phyloP scores from a whole-genome alignment of 805 yeast species.

The Suhomyces faveliae region DNA sequence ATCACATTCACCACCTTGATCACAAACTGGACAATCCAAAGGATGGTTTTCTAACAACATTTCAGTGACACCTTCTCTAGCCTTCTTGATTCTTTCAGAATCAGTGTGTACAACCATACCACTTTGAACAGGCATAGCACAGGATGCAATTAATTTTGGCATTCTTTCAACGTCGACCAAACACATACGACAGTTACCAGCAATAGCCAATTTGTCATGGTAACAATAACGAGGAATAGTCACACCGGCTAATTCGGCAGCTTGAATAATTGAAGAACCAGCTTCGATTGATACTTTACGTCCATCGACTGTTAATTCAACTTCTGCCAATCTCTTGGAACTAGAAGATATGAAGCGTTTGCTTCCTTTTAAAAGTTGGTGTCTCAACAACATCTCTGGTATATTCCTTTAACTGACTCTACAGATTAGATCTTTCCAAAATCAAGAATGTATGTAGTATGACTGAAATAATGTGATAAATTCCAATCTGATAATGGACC shows the following conservation, averaged over 20 bases:
- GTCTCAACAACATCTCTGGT: conserved; percentile 7
- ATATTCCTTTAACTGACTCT: background rate
- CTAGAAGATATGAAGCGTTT: conserved; percentile 35
- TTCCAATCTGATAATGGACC: background rate
- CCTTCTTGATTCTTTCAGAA: conserved; percentile 73
- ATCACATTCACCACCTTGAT: conserved; percentile 94
- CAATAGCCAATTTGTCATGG: conserved; percentile 86
- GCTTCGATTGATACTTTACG: conserved; percentile 75
- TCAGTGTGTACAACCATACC: conserved; percentile 87
- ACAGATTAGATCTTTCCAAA: background rate
- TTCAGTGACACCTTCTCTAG: conserved; percentile 89
- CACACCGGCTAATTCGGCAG: conserved; percentile 89
- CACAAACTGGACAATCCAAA: conserved; percentile 88
- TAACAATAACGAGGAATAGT: conserved; percentile 86
- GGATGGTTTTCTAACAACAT: conserved; percentile 88
- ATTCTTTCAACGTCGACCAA: conserved; percentile 86
- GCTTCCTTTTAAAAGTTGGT: conserved; percentile 11
- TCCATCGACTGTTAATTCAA: conserved; percentile 63
- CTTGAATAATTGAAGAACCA: conserved; percentile 85
- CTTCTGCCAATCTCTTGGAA: conserved; percentile 47
- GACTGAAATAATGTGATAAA: background rate
- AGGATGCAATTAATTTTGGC: conserved; percentile 86
- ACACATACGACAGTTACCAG: conserved; percentile 94
- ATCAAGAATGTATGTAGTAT: background rate
- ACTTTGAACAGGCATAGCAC: conserved; percentile 88